Percentiles rank a stretch among this genome's conserved stretches.
phyloP scores from a whole-genome alignment of 805 yeast species.

The Zygosaccharomyces siamensis region DNA sequence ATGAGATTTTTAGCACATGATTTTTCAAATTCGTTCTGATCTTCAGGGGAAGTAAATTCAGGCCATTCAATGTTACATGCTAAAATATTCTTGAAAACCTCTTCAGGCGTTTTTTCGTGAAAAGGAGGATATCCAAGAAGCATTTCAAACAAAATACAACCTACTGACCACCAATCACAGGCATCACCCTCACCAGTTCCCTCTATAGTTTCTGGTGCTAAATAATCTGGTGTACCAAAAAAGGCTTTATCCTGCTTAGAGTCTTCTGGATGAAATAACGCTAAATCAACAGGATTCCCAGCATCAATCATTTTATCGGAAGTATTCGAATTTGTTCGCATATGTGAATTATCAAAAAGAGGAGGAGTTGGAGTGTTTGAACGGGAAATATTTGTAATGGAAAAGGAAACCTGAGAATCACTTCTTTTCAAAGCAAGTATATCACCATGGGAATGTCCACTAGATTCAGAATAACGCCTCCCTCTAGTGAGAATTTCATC shows the following conservation, averaged over 20 bases:
- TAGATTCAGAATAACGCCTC: constrained; percentile 18
- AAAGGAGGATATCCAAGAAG: constrained; percentile 93
- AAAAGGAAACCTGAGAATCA: constrained; percentile 31
- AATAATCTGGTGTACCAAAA: constrained; percentile 96
- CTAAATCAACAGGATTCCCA: constrained; percentile 39
- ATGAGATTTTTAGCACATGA: constrained; percentile 74
- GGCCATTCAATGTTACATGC: constrained; percentile 84
- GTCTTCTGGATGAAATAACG: constrained; percentile 70
- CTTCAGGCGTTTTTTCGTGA: constrained; percentile 72
- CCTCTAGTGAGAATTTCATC: constrained; percentile 6
- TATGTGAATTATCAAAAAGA: constrained; percentile 10
- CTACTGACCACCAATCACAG: constrained; percentile 89
- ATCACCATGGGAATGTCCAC: constrained; percentile 21
- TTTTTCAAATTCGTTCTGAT: constrained; percentile 52
- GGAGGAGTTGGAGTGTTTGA: constrained; percentile 29
- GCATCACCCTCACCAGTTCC: constrained; percentile 79
- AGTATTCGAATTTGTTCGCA: constrained; percentile 37
- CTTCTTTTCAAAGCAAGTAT: constrained; percentile 25
- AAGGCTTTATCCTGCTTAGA: constrained; percentile 54
- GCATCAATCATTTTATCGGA: constrained; percentile 16
- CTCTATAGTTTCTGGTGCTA: constrained; percentile 91
- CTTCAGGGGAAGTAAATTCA: constrained; percentile 44
- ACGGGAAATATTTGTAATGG: constrained; percentile 27
- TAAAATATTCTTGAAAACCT: constrained; percentile 78
- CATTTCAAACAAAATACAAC: constrained; percentile 91